Base-by-base conservation (phyloP, 768 basidiomycete species). In the Kondoa subrosea region DNA sequence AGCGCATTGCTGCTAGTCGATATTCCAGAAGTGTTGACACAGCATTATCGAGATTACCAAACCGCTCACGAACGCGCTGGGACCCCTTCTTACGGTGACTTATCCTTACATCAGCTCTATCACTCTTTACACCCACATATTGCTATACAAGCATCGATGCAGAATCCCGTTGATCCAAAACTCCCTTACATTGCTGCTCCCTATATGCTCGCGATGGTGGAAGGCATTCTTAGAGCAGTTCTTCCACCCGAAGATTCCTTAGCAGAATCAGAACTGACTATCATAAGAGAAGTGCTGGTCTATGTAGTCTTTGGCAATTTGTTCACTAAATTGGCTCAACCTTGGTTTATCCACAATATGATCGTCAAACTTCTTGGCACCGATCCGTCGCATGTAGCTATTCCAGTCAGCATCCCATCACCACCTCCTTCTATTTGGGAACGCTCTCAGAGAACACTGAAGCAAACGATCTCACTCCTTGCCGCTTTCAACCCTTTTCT, bases 71-170 rank as follows among this genome's bases (percentile, higher is more conserved):
- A 32, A 27, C 30, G 65, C 21, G 58, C 29, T 1, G 32, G 33
- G 25, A 33, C 68, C 14, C 50, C 68, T 2, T 25, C 66, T 67
- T 31, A 63, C 69, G 56, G 69, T 68, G 64, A 83, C 85, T 0
- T 79, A 83, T 1, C 80, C 84, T 78, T 87, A 1, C 80, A 84
- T 0, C 80, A 81, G 71, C 81, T 91, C 67, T 92, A 91, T 75
- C 87, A 90, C 75, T 82, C 83, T 64, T 79, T 87, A 3, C 89
- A 93, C 71, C 86, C 89, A 15, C 91, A 92, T 76, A 85, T 89
- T 77, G 91, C 89, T 4, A 72, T 92, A 26, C 4, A 61, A 17
- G 21, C 25, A 15, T 16, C 59, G 34, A 25, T 57, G 25, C 80
- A 16, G 29, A 29, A 30, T 25, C n/a, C n/a, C n/a, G 16, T 25